A percentile compares a stretch with the other conserved stretches of the same genome.
phyloP scores from a whole-genome alignment of 2,329 filamentous ascomycete genomes.

The Pseudocercospora macadamiae region DNA sequence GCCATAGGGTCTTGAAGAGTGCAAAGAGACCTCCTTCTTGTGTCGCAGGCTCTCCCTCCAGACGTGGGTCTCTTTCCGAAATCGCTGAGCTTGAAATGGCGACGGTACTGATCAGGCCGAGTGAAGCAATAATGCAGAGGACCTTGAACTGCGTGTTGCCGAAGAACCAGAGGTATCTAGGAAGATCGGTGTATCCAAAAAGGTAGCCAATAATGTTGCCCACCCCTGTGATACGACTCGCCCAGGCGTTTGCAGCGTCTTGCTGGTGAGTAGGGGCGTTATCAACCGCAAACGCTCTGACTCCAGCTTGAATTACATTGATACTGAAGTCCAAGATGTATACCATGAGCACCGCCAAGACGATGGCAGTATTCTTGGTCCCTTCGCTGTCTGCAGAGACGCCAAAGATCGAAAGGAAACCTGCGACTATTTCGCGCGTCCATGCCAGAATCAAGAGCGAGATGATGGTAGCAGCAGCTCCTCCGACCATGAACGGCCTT shows the following conservation, averaged over 20 bases:
- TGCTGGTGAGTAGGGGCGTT: slow-evolving; percentile 91
- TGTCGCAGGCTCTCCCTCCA: slow-evolving; percentile 65
- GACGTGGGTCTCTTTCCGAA: slow-evolving; percentile 76
- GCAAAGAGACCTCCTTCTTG: slow-evolving; percentile 68
- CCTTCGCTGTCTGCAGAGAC: slow-evolving; percentile 66
- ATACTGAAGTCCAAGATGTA: slow-evolving; percentile 93
- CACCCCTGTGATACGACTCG: slow-evolving; percentile 79
- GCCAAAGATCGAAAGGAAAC: slow-evolving; percentile 70
- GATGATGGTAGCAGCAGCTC: slow-evolving; percentile 52
- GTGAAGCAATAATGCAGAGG: slow-evolving; percentile 80
- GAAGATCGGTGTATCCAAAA: slow-evolving; percentile 81
- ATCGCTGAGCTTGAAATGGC: slow-evolving; percentile 70
- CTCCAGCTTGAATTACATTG: slow-evolving; percentile 91
- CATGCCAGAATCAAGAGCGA: slow-evolving; percentile 56
- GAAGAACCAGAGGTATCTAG: slow-evolving; percentile 73
- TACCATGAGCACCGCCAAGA: slow-evolving; percentile 81
- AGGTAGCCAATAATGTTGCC: slow-evolving; percentile 92
- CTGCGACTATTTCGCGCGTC: slow-evolving; percentile 61
- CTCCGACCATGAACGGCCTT: slow-evolving; percentile 56
- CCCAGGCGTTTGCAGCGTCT: slow-evolving; percentile 92
- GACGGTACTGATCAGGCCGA: slow-evolving; percentile 72
- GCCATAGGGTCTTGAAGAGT: slow-evolving; percentile 79
- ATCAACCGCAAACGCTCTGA: slow-evolving; percentile 91
- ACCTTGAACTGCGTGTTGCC: slow-evolving; percentile 92
- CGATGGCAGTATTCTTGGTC: slow-evolving; percentile 69